These are phyloP conservation scores for Taphrina flavorubra DNA, from an alignment of 1,139 yeast species.

Conservation along the genomic window DNA sequence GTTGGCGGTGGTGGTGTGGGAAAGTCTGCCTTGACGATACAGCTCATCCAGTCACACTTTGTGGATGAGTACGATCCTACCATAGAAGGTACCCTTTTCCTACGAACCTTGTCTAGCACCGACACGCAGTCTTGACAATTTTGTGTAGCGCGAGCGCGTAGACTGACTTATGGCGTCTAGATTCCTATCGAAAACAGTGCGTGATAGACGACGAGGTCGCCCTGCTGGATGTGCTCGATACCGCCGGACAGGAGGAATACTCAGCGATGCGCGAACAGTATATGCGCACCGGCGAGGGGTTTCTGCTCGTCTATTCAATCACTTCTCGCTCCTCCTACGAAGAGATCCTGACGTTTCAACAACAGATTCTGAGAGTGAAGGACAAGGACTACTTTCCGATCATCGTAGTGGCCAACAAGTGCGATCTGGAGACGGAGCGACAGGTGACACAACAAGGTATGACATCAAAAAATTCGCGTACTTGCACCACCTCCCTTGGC, in stretches of 20 bases:
- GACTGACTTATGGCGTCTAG: constrained; percentile 63
- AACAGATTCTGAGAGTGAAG: constrained; percentile 84
- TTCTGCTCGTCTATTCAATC: constrained; percentile 71
- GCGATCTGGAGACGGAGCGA: constrained; percentile 79
- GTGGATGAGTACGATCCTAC: constrained; percentile 56
- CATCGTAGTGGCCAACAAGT: constrained; percentile 57
- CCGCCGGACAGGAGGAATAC: constrained; percentile 59
- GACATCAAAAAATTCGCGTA: constrained; percentile 1
- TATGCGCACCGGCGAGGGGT: constrained; percentile 57
- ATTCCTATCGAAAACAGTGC: constrained; percentile 55
- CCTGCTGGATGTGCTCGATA: constrained; percentile 56
- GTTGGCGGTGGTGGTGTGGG: constrained; percentile 99
- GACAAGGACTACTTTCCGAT: constrained; percentile 58
- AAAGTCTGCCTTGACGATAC: constrained; percentile 89
- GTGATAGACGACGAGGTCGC: constrained; percentile 54
- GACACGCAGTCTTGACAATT: not conserved
- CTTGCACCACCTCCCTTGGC: not conserved
- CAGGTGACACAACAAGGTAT: constrained; percentile 49
- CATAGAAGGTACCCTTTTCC: constrained; percentile 47
- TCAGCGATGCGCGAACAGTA: constrained; percentile 70
- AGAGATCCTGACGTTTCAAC: constrained; percentile 77
- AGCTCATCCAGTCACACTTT: constrained; percentile 81
- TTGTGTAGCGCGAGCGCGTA: constrained; percentile 47
- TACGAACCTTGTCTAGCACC: constrained; percentile 1
- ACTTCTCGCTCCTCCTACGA: constrained; percentile 79